Conservation (phyloP, 1,139 yeast species). For the Kodamaea sp. region DNA sequence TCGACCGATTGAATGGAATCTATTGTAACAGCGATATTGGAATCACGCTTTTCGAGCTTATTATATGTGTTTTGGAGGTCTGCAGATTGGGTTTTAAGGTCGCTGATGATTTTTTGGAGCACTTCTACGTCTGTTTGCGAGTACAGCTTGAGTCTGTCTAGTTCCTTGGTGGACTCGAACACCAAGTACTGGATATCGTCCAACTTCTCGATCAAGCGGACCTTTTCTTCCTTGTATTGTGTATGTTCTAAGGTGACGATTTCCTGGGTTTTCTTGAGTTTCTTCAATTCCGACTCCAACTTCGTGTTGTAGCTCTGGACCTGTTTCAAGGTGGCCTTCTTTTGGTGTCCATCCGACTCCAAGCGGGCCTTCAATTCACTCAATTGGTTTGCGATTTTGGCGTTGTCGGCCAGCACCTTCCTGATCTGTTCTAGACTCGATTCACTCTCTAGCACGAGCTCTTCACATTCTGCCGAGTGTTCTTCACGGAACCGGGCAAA, state of each 20-base stretch:
- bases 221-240: conserved; percentile 64
- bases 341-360: conserved; percentile 22
- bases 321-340: conserved; percentile 41
- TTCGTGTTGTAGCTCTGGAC: conserved; percentile 57
- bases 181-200: conserved; percentile 57
- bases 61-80: conserved; percentile 34
- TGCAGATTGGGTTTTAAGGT: conserved; percentile 51
- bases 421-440: conserved; percentile 42
- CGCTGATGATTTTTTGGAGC: conserved; percentile 55
- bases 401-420: conserved; percentile 35
- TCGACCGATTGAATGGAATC: conserved; percentile 61
- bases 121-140: conserved; percentile 63
- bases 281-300: conserved; percentile 63
- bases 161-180: conserved; percentile 57
- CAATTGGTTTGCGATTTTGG: conserved; percentile 43
- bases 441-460: conserved; percentile 58
- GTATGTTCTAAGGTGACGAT: conserved; percentile 64
- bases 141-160: conserved; percentile 61
- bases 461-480: conserved; percentile 67
- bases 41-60: conserved; percentile 47
- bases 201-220: conserved; percentile 52
- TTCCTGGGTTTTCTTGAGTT: conserved; percentile 66
- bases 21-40: conserved; percentile 55
- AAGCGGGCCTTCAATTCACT: conserved; percentile 36
- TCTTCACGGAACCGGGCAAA: conserved; percentile 84